These are phyloP conservation scores for Macadamia tetraphylla DNA, from an alignment of 164 flowering plant genomes.

Conservation along the genomic window DNA sequence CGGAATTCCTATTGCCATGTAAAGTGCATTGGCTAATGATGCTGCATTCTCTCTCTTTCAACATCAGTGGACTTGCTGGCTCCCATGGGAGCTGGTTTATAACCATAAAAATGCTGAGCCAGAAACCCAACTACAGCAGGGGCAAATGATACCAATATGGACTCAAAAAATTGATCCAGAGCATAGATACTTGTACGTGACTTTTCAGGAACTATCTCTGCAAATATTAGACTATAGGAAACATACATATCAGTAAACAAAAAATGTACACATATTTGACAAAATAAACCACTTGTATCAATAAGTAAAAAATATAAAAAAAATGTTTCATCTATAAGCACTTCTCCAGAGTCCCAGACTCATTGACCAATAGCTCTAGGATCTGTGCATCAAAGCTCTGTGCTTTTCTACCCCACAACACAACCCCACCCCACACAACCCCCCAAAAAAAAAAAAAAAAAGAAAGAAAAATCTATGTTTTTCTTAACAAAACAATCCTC, in stretches of 20 bases:
- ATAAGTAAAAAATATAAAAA: no score
- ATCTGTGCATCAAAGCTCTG: no score
- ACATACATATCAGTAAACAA: conserved; percentile 1
- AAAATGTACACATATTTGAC: no score
- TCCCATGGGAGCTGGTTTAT: conserved; percentile 55
- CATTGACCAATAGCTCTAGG: no score
- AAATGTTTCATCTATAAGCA: no score
- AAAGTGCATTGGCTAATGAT: conserved; percentile 80
- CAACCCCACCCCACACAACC: no score
- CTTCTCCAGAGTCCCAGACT: no score
- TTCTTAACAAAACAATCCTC: no score
- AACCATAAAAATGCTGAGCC: conserved; percentile 76
- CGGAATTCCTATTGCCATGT: conserved; percentile 66
- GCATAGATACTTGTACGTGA: conserved; percentile 89
- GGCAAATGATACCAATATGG: conserved; percentile 85
- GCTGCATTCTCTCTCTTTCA: conserved; percentile 72
- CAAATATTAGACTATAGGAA: conserved; percentile 79
- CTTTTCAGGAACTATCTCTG: conserved; percentile 89
- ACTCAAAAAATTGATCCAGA: conserved; percentile 80
- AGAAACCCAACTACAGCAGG: conserved; percentile 82
- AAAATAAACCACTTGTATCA: no score
- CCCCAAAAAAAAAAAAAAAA: no score
- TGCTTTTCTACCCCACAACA: no score
- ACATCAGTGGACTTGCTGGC: conserved; percentile 42
- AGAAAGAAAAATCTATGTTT: no score